Base-by-base conservation (phyloP, 345 rosid genomes). In the Linum tenue region DNA sequence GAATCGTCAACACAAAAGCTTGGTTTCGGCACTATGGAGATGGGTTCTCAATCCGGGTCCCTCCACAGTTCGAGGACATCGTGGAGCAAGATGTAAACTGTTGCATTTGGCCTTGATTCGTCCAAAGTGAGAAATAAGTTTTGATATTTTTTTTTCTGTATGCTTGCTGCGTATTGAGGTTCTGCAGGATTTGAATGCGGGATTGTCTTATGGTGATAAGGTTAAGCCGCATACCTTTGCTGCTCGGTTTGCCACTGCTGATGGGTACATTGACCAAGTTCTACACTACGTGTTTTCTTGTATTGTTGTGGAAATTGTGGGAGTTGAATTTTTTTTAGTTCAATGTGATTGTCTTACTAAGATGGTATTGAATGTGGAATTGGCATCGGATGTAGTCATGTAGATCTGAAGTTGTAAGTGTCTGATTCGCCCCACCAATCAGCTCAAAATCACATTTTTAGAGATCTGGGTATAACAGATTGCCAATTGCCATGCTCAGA, bases 401-500 rank as follows among this genome's bases (percentile, higher is more conserved):
- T 82, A 92, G 98, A 67, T 90, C 75, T 22, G 97, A 90, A 80
- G 90, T 83, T 50, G 43, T 92, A 22, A 88, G 90, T 65, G 98
- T 88, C 85, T 92, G 51, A 70, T 86, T 72, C 84, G 86, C 36
- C 85, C 96, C 8, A 75, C 97, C 63, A 92, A 88, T 82, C 82
- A 75, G 75, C 94, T 92, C 63, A 92, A 90, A 82, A 85, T 92
- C 76, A 92, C 98, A 65, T 90, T 90, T 82, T 84, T 92, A 70
- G 98, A 92, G 95, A 92, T 87, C 67, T 82, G 77, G 64, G 55
- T 14, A 1, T 59, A 9, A 37, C 53, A 17, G 60, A 14, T 15
- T 37, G 4, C 12, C 53, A 11, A 48, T 48, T 50, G 50, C 12
- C 15, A 15, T 39, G 53, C 62, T 37, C n/a, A n/a, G n/a, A n/a